phyloP scores from a whole-genome alignment of 345 rosid species.

The Xanthoceras sorbifolium region DNA sequence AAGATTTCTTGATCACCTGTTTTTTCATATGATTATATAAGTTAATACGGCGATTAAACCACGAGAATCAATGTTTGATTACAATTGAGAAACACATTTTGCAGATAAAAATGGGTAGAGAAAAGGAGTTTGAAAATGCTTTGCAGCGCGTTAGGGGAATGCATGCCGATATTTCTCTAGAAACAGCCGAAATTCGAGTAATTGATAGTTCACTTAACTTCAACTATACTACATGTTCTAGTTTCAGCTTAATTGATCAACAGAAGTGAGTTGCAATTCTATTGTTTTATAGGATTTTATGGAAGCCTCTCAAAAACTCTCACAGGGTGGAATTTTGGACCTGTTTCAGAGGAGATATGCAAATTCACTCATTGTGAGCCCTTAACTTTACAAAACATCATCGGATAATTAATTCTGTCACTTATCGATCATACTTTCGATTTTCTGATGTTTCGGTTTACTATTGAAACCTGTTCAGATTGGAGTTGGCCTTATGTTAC shows the following conservation, averaged over 20 bases:
- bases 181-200: conserved; percentile 33
- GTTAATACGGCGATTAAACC: not conserved
- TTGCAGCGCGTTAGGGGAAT: conserved; percentile 50
- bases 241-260: not conserved
- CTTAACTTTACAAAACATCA: not conserved
- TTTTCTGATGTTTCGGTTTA: not conserved
- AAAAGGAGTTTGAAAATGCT: conserved; percentile 44
- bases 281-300: conserved; percentile 39
- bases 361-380: conserved; percentile 50
- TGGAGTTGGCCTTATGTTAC: conserved; percentile 62
- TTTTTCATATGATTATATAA: not conserved
- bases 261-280: not conserved
- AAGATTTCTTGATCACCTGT: not conserved
- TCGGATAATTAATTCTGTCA: not conserved
- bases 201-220: not conserved
- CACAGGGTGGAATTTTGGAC: conserved; percentile 38
- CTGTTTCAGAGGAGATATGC: conserved; percentile 59
- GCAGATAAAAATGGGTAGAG: conserved; percentile 51
- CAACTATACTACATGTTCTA: too few relatives aligned
- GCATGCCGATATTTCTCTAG: conserved; percentile 50
- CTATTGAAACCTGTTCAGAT: conserved; percentile 36
- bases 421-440: not conserved
- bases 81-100: not conserved
- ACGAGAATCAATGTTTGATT: not conserved
- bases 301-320: conserved; percentile 30